phyloP scores from a whole-genome alignment of 2,329 filamentous ascomycete species.

The Knufia fluminis region DNA sequence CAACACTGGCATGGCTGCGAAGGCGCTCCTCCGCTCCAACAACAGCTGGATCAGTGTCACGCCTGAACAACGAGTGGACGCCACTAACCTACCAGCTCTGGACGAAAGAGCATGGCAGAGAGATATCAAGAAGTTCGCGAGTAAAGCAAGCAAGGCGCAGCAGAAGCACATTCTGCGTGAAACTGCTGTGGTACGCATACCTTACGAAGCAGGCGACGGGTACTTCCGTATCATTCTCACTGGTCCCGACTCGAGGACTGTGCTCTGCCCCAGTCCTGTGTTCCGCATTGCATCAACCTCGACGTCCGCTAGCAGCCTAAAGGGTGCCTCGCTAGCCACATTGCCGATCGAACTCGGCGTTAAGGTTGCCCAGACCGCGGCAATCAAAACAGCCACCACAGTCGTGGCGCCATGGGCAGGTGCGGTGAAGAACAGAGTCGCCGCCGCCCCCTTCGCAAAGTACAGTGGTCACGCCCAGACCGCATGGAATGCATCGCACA shows the following conservation, averaged over 20 bases:
- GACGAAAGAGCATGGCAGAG: conserved; percentile 61
- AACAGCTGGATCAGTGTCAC: conserved; percentile 61
- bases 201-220: conserved; percentile 53
- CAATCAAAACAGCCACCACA: conserved; percentile 34
- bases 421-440: conserved; percentile 20
- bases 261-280: conserved; percentile 56
- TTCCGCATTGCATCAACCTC: conserved; percentile 62
- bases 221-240: conserved; percentile 62
- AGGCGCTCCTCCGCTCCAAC: conserved; percentile 51
- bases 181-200: conserved; percentile 57
- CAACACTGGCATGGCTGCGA: conserved; percentile 58
- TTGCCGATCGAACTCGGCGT: conserved; percentile 58
- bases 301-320: conserved; percentile 49
- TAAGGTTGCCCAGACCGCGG: conserved; percentile 41
- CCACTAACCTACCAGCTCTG: conserved; percentile 42
- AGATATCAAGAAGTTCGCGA: conserved; percentile 55
- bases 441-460: conserved; percentile 36
- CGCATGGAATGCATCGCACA: conserved; percentile 23
- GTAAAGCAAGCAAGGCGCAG: conserved; percentile 41
- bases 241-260: conserved; percentile 41
- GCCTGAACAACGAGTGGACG: conserved; percentile 40
- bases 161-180: conserved; percentile 49
- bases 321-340: conserved; percentile 55
- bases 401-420: conserved; percentile 36
- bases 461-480: conserved; percentile 29